These are phyloP conservation scores for Pyracantha coccinea DNA, from an alignment of 331 rosid species.

Conservation along the genomic window DNA sequence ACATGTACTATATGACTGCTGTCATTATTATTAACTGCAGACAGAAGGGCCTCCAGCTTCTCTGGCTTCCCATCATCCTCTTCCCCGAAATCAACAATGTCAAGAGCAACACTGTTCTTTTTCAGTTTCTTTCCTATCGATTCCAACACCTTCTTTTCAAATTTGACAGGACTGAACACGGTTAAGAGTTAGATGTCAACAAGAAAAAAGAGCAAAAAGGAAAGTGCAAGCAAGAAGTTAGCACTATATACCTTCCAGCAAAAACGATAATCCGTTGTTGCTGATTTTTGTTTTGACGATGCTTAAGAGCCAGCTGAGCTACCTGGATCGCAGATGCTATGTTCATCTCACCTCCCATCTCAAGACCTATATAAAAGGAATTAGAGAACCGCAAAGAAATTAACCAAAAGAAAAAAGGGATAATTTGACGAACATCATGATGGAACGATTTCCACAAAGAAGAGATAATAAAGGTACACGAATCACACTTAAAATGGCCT, in stretches of 20 bases:
- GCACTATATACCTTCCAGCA: slow-evolving; percentile 69
- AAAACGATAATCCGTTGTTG: slow-evolving; percentile 91
- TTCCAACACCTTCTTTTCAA: slow-evolving; percentile 79
- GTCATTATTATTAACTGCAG: slow-evolving; percentile 87
- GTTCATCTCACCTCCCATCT: slow-evolving; percentile 93
- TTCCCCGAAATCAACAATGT: slow-evolving; percentile 92
- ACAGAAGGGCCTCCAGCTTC: slow-evolving; percentile 86
- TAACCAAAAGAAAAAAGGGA: background rate
- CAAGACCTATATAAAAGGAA: slow-evolving; percentile 40
- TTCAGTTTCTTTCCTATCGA: slow-evolving; percentile 81
- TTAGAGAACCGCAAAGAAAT: background rate
- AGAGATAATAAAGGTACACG: background rate
- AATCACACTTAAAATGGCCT: background rate
- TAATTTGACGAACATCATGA: background rate
- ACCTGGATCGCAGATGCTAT: slow-evolving; percentile 85
- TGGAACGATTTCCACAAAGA: background rate
- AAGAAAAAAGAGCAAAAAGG: background rate
- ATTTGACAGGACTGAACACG: slow-evolving; percentile 52
- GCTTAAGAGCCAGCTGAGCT: slow-evolving; percentile 94
- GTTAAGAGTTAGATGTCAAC: background rate
- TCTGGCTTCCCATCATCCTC: slow-evolving; percentile 89
- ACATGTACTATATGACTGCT: slow-evolving; percentile 80
- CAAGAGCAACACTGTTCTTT: slow-evolving; percentile 91
- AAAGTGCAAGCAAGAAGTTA: background rate
- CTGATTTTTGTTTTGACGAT: slow-evolving; percentile 94